phyloP scores from a whole-genome alignment of 106 monocot species.

The Gastrodia elata region DNA sequence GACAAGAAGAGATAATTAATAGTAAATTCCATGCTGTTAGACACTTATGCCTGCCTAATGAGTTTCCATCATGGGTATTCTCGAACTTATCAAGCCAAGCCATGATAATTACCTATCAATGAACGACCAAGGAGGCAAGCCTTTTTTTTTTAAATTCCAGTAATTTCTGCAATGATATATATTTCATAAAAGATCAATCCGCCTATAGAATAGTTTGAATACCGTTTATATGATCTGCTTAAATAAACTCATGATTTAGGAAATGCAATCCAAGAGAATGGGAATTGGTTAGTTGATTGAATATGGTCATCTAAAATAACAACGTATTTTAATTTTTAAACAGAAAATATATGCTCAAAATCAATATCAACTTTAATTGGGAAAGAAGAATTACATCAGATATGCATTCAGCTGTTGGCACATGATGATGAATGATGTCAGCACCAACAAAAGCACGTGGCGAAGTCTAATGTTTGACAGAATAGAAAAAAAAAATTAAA shows the following conservation, averaged over 20 bases:
- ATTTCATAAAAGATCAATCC: not conserved
- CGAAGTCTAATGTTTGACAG: conserved; percentile 31
- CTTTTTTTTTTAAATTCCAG: not conserved
- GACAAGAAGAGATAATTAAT: too few relatives aligned
- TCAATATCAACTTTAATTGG: not conserved
- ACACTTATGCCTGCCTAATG: too few relatives aligned
- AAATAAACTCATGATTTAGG: not conserved
- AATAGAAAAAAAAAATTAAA: conserved; percentile 3
- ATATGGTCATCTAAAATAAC: not conserved
- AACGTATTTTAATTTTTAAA: not conserved
- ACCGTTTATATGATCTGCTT: not conserved
- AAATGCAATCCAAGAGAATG: not conserved
- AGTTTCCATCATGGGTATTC: too few relatives aligned
- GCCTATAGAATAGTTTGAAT: not conserved
- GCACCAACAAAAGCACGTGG: conserved; percentile 41
- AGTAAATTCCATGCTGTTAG: too few relatives aligned
- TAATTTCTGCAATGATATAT: not conserved
- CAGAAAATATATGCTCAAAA: not conserved
- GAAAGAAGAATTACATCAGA: conserved; percentile 57
- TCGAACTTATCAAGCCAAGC: too few relatives aligned
- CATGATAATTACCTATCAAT: not conserved
- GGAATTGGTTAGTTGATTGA: not conserved
- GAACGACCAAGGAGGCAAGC: not conserved
- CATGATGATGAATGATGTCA: conserved; percentile 70
- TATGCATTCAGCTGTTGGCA: conserved; percentile 63